Percentiles rank a stretch among this genome's conserved stretches.
phyloP scores from a whole-genome alignment of 2,329 filamentous ascomycete species.

The Immersiporthe knoxdaviesiana region DNA sequence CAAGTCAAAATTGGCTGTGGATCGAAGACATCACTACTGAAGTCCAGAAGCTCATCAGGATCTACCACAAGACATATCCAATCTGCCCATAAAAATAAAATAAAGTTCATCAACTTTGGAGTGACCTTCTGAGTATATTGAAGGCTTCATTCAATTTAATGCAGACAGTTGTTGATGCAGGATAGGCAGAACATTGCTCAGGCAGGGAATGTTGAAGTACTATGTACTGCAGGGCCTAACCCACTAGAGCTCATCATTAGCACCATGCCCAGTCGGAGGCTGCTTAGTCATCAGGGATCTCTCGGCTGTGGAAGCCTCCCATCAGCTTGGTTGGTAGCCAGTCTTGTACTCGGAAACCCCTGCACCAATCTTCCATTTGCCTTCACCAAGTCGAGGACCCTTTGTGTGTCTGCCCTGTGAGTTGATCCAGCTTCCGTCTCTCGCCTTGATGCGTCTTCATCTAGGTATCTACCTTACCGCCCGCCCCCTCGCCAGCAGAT shows the following conservation, averaged over 20 bases:
- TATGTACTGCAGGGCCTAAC: background rate
- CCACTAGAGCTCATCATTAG: no score
- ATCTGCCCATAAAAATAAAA: no score
- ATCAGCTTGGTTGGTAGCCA: background rate
- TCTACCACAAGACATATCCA: no score
- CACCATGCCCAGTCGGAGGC: background rate
- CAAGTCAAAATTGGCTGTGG: background rate
- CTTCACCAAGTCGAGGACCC: background rate
- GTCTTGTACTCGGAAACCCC: constrained; percentile 10
- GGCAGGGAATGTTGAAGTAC: background rate
- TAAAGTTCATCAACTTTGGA: no score
- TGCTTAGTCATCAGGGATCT: background rate
- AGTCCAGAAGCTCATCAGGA: no score
- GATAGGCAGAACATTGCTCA: background rate
- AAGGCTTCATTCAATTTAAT: no score
- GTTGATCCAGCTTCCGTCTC: background rate
- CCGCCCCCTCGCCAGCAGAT: background rate
- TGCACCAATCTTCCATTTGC: constrained; percentile 6
- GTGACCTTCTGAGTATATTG: no score
- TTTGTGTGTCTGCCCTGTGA: background rate
- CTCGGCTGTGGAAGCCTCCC: background rate
- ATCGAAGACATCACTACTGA: no score
- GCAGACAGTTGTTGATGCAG: no score
- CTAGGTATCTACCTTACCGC: background rate
- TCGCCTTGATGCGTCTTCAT: no score